Base-by-base conservation (phyloP, 495 filamentous ascomycete species). In the Acidomyces sp. region DNA sequence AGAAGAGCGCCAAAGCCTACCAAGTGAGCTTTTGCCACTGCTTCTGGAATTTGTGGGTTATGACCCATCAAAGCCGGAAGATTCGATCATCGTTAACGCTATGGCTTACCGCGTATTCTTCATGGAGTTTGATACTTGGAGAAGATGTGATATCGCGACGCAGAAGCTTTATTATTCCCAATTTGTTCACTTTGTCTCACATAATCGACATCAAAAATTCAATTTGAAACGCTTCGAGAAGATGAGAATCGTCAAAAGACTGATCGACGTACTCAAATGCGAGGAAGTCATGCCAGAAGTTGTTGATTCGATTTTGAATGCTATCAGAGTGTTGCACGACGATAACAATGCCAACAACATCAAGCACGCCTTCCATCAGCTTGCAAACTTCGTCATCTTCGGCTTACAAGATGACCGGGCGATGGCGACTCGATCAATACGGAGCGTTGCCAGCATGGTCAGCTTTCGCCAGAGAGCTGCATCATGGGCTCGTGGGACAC, bases 21-120 rank as follows among this genome's bases (percentile, higher is more conserved):
- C 77, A 13, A 64, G 80, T 23, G 69, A 82, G 42, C 66, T 94
- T 6, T 69, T 97, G 12, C 74, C 69, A 23, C 60, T 85, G 31
- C 75, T 94, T 21, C 68, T 97, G 25, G 70, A 68, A 16, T 96
- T 95, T 56, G 75, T 95, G 38, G 90, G 90, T 3, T 96, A 88
- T 55, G 72, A 82, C 22, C 74, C 74, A 51, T 64, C 76, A 37
- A 69, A 76, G 36, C 81, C 85, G 12, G 74, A 80, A 47, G 77
- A 83, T 29, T 93, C 85, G 9, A 80, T 95, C 46, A 93, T 97
- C 57, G 82, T 87, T 46, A 97, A 97, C 54, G 86, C 90, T 2
- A 67, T 97, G 24, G 90, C 90, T 3, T 96, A 93, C 60, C 74
- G 92, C 33, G 73, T 93, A 29, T 68, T 97, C 22, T 65, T 97